A percentile compares a stretch with the other conserved stretches of the same genome.
Conservation (phyloP, 495 filamentous ascomycete genomes). For the Talaromyces liani region DNA sequence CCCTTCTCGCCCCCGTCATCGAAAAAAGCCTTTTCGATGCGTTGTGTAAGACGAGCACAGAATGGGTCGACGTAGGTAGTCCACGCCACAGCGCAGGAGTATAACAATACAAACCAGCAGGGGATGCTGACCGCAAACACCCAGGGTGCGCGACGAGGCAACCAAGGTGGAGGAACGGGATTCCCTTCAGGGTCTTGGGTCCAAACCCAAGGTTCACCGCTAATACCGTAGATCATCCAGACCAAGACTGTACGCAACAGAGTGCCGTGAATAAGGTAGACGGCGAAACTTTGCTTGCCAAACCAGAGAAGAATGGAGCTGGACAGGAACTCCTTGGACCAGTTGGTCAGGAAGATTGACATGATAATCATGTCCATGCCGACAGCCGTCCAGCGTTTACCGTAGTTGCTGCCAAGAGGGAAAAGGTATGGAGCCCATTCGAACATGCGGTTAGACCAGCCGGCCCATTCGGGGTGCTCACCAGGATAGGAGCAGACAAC, state of each 20-base stretch:
- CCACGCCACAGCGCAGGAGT: conserved; percentile 53
- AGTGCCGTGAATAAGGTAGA: conserved; percentile 60
- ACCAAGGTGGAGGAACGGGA: conserved; percentile 26
- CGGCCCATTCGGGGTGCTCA: conserved; percentile 46
- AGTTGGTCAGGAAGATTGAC: conserved; percentile 51
- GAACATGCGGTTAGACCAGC: conserved; percentile 50
- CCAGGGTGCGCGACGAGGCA: conserved; percentile 29
- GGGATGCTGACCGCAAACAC: conserved; percentile 44
- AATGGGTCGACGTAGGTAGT: conserved; percentile 58
- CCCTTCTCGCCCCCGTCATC: conserved; percentile 41
- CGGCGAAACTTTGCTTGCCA: conserved; percentile 59
- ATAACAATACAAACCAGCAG: conserved; percentile 51
- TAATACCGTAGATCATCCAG: conserved; percentile 59
- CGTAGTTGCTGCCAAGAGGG: conserved; percentile 44
- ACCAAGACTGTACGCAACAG: conserved; percentile 54
- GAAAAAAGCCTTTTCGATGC: conserved; percentile 47
- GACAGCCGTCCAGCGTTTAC: conserved; percentile 46
- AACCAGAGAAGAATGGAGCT: conserved; percentile 56
- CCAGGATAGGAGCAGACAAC: conserved; percentile 54
- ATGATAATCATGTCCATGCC: conserved; percentile 52
- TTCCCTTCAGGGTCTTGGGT: conserved; percentile 41
- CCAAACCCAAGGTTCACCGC: conserved; percentile 40
- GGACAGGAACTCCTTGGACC: conserved; percentile 46
- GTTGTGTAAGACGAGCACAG: conserved; percentile 54
- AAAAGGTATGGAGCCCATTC: conserved; percentile 43